These are phyloP conservation scores for Alternaria rosae DNA, from an alignment of 2,329 filamentous ascomycete species.

Conservation along the genomic window DNA sequence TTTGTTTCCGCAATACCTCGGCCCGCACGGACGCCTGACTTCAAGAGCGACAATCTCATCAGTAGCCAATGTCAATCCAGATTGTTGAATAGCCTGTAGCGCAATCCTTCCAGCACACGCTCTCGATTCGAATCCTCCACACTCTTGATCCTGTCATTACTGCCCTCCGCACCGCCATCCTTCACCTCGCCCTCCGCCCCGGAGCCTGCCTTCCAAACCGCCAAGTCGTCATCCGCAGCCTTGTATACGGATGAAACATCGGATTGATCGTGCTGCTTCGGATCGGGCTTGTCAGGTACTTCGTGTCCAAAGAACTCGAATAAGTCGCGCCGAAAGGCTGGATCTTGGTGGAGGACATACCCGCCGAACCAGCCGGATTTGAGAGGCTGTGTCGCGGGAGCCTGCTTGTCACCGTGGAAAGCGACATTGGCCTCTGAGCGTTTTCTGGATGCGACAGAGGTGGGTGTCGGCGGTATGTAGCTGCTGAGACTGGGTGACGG, in stretches of 20 bases:
- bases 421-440: not conserved
- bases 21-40: not conserved
- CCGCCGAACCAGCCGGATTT: conserved; percentile 68
- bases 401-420: not conserved
- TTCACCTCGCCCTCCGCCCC: not conserved
- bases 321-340: conserved; percentile 9
- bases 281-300: conserved; percentile 55
- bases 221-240: conserved; percentile 18
- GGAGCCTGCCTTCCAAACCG: conserved; percentile 9
- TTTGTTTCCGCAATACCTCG: not conserved
- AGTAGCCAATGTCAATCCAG: not conserved
- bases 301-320: conserved; percentile 10
- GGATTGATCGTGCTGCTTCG: conserved; percentile 66
- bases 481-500: conserved; percentile 54
- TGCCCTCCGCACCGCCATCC: not conserved
- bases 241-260: conserved; percentile 10
- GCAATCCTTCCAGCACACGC: not conserved
- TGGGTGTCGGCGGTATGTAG: conserved; percentile 54
- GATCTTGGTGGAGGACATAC: conserved; percentile 54
- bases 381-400: conserved; percentile 53
- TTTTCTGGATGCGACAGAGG: conserved; percentile 22
- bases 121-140: not conserved
- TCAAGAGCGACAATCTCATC: no score
- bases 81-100: not conserved
- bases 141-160: not conserved